These are phyloP conservation scores for Torrubiellomyces zombiae DNA, from an alignment of 2,329 filamentous ascomycete genomes.

Conservation along the genomic window DNA sequence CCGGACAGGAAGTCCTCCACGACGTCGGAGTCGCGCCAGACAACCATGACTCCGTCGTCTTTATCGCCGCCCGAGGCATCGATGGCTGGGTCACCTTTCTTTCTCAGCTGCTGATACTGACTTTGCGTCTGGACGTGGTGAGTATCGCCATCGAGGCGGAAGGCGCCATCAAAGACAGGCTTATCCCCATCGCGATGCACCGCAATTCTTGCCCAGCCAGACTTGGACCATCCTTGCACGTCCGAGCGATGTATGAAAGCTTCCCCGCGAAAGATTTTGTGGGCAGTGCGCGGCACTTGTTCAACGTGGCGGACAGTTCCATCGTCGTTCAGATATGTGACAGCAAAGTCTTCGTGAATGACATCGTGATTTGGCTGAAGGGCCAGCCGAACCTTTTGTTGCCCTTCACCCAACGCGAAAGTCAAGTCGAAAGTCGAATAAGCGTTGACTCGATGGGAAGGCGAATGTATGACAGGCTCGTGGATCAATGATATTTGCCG, in stretches of 20 bases:
- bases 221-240: constrained; percentile 53
- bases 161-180: constrained; percentile 82
- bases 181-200: constrained; percentile 57
- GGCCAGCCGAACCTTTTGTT: constrained; percentile 57
- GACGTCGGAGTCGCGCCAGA: constrained; percentile 87
- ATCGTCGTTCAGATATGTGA: constrained; percentile 56
- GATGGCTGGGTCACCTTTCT: constrained; percentile 53
- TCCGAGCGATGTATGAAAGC: constrained; percentile 50
- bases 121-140: constrained; percentile 71
- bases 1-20: constrained; percentile 14
- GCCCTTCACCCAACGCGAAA: constrained; percentile 53
- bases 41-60: constrained; percentile 76
- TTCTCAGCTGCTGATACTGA: constrained; percentile 58
- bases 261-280: constrained; percentile 72
- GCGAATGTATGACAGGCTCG: constrained; percentile 60
- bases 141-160: constrained; percentile 63
- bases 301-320: constrained; percentile 53
- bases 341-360: constrained; percentile 54
- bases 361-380: constrained; percentile 88
- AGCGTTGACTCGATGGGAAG: constrained; percentile 62
- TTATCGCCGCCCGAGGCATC: constrained; percentile 28
- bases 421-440: constrained; percentile 71
- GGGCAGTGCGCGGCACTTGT: constrained; percentile 50
- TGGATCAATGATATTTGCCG: constrained; percentile 57
- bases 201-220: constrained; percentile 74